Percentiles rank a stretch among this genome's conserved stretches.
Conservation (phyloP, 2,329 filamentous ascomycete species). For the Colletotrichum theobromicola region DNA sequence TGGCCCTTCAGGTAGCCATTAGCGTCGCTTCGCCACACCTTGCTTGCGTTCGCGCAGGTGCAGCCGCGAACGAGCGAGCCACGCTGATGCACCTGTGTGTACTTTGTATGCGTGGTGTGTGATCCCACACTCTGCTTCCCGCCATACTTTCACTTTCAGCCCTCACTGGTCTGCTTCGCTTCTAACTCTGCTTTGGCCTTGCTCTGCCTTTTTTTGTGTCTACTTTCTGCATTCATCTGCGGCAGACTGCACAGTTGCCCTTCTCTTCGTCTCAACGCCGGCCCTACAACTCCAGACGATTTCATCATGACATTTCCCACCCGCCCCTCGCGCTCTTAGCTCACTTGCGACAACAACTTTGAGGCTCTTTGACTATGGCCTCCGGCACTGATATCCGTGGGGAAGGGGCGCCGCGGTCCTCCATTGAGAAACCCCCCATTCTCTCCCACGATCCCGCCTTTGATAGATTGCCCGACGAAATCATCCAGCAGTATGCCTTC, state of each 20-base stretch:
- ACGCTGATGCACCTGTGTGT: not conserved
- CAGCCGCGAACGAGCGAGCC: not conserved
- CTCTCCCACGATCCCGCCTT: constrained; percentile 46
- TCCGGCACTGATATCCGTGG: not conserved
- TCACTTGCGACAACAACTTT: not conserved
- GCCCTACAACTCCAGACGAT: constrained; percentile 13
- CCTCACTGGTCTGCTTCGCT: not conserved
- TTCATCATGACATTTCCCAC: constrained; percentile 15
- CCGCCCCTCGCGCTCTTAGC: constrained; percentile 5
- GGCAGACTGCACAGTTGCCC: not conserved
- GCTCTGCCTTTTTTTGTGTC: not conserved
- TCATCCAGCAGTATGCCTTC: constrained; percentile 68
- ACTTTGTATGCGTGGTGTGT: no score
- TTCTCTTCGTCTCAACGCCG: constrained; percentile 17
- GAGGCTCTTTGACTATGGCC: constrained; percentile 4
- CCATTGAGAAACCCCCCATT: constrained; percentile 38
- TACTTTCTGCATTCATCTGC: not conserved
- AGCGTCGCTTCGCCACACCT: constrained; percentile 14
- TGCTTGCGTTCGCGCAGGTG: constrained; percentile 1
- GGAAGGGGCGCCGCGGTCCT: constrained; percentile 20
- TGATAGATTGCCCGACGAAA: constrained; percentile 68
- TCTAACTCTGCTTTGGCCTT: not conserved
- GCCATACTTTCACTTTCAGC: not conserved
- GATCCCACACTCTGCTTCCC: not conserved
- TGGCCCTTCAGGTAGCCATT: constrained; percentile 5